phyloP scores from a whole-genome alignment of 2,329 filamentous ascomycete species.

The Sarocladiaceae sp. region DNA sequence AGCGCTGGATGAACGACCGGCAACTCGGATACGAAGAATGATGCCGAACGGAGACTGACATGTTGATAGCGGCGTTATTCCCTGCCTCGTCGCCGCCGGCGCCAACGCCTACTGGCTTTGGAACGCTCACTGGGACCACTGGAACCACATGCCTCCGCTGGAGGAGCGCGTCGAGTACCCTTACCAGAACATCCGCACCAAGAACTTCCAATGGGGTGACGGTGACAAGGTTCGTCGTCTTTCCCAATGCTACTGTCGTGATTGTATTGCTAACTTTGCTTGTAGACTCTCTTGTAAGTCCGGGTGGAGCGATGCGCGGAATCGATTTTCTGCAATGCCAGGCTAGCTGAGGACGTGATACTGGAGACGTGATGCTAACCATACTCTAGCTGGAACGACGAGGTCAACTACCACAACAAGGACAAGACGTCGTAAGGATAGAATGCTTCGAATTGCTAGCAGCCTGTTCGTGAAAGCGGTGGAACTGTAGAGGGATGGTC shows the following conservation, averaged over 20 bases:
- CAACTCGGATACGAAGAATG: constrained; percentile 1
- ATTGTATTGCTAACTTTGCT: constrained; percentile 19
- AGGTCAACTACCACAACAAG: constrained; percentile 96
- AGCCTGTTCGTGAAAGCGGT: background rate
- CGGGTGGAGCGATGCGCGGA: background rate
- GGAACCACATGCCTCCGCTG: constrained; percentile 73
- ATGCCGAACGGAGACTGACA: constrained; percentile 2
- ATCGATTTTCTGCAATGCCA: background rate
- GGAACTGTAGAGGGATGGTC: constrained; percentile 4
- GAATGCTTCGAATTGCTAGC: background rate
- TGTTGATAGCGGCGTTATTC: constrained; percentile 66
- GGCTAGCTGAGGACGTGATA: no score
- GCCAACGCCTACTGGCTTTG: constrained; percentile 88
- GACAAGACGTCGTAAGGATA: constrained; percentile 51
- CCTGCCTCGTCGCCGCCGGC: constrained; percentile 62
- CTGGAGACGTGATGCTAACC: constrained; percentile 3
- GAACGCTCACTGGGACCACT: constrained; percentile 97
- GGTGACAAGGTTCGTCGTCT: constrained; percentile 88
- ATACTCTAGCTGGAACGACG: constrained; percentile 76
- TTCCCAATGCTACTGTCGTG: background rate
- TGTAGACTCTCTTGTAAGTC: constrained; percentile 61
- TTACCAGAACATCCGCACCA: constrained; percentile 95
- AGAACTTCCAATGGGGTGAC: constrained; percentile 93
- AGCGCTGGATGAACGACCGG: constrained; percentile 1
- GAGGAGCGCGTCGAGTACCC: constrained; percentile 91